Evolutionary conservation across 257 asterid genomes (phyloP).

Genomic region (Ilex asprella): DNA sequence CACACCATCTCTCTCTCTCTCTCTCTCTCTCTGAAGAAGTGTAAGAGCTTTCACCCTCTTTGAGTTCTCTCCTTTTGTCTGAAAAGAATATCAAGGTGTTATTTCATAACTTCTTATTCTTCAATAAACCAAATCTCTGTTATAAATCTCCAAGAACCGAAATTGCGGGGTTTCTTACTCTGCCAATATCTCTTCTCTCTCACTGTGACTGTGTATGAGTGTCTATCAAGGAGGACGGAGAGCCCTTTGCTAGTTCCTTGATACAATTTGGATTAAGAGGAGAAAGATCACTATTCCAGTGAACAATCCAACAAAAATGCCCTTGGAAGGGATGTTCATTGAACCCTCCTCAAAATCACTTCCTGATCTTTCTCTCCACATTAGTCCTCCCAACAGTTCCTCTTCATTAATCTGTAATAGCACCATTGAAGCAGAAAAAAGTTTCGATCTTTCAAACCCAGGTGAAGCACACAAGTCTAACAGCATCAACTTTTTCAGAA

Average conservation of each 20-base stretch:
- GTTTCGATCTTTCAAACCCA: constrained; percentile 23
- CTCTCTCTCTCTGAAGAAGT: constrained; percentile 9
- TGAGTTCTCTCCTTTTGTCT: constrained; percentile 18
- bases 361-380: constrained; percentile 88
- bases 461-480: constrained; percentile 15
- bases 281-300: no score
- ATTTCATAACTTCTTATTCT: constrained; percentile 22
- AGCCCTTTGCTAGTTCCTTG: constrained; percentile 9
- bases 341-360: constrained; percentile 35
- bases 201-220: constrained; percentile 10
- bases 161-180: constrained; percentile 4
- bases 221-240: constrained; percentile 1
- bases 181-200: constrained; percentile 8
- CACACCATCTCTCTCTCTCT: constrained; percentile 10
- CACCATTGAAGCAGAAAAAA: constrained; percentile 6
- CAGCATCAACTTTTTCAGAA: background rate
- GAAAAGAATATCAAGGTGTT: constrained; percentile 37
- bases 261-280: constrained; percentile 13
- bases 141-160: constrained; percentile 17
- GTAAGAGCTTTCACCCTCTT: constrained; percentile 3
- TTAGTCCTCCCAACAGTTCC: constrained; percentile 58
- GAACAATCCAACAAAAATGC: constrained; percentile 30
- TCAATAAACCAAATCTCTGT: constrained; percentile 16
- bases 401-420: constrained; percentile 28
- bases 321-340: constrained; percentile 60